phyloP scores from a whole-genome alignment of 2,329 filamentous ascomycete species.

The Aspergillus luchuensis region DNA sequence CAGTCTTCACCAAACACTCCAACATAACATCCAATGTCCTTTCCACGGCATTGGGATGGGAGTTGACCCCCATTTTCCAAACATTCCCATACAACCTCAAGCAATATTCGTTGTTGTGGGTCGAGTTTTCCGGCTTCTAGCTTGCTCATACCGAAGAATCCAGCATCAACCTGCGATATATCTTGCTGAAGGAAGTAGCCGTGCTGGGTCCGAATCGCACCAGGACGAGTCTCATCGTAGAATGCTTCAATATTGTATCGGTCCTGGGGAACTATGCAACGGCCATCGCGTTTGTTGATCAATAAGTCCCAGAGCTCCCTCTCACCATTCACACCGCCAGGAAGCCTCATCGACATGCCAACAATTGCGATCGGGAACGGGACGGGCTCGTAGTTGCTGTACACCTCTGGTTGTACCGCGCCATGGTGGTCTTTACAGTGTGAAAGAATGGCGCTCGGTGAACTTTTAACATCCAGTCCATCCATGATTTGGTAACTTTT shows the following conservation, averaged over 20 bases:
- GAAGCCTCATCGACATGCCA: slow-evolving; percentile 23
- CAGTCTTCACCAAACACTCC: slow-evolving; percentile 31
- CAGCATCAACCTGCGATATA: not conserved
- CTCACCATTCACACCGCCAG: slow-evolving; percentile 14
- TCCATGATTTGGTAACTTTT: no score
- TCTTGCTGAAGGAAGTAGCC: slow-evolving; percentile 28
- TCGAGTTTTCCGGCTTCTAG: slow-evolving; percentile 31
- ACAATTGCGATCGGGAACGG: slow-evolving; percentile 14
- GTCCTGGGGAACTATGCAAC: slow-evolving; percentile 21
- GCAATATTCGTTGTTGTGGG: slow-evolving; percentile 36
- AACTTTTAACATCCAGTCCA: no score
- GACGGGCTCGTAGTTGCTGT: not conserved
- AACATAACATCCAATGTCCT: slow-evolving; percentile 31
- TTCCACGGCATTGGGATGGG: slow-evolving; percentile 28
- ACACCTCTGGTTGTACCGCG: no score
- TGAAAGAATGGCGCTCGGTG: no score
- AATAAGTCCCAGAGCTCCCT: slow-evolving; percentile 20
- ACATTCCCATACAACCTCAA: slow-evolving; percentile 38
- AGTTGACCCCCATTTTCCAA: slow-evolving; percentile 33
- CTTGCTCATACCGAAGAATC: slow-evolving; percentile 32
- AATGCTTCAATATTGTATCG: slow-evolving; percentile 29
- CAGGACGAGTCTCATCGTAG: slow-evolving; percentile 11
- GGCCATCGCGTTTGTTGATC: slow-evolving; percentile 15
- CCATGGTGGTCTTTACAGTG: no score
- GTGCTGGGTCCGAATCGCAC: slow-evolving; percentile 5